These are phyloP conservation scores for Solioccasus polychromus DNA, from an alignment of 768 basidiomycete species.

Conservation along the genomic window DNA sequence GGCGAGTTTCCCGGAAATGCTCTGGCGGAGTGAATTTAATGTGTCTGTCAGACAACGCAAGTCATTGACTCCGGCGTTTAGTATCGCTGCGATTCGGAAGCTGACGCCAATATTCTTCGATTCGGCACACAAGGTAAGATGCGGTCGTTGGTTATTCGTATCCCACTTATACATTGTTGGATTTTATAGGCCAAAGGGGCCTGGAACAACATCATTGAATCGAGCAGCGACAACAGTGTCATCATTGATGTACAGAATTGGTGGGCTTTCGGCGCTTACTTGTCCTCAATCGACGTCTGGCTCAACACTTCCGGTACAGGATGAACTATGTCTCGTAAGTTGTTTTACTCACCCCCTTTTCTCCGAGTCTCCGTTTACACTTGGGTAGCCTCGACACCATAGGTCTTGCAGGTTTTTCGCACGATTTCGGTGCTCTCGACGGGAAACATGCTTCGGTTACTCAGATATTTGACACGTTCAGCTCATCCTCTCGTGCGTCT, in stretches of 20 bases:
- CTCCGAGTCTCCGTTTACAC: neutral
- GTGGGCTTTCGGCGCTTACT: slow-evolving; percentile 15
- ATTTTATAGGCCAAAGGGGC: slow-evolving; percentile 31
- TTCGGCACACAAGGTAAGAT: slow-evolving; percentile 26
- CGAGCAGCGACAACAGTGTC: slow-evolving; percentile 11
- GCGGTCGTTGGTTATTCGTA: neutral
- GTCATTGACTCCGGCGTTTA: slow-evolving; percentile 26
- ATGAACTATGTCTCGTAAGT: slow-evolving; percentile 36
- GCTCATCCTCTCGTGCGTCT: slow-evolving; percentile 15
- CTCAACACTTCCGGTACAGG: too few species aligned
- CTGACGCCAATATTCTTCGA: slow-evolving; percentile 24
- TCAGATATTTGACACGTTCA: slow-evolving; percentile 38
- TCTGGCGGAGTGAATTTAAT: neutral
- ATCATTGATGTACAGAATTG: slow-evolving; percentile 43
- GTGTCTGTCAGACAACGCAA: slow-evolving; percentile 21
- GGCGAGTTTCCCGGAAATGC: slow-evolving; percentile 22
- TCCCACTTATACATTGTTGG: neutral
- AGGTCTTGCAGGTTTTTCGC: slow-evolving; percentile 59
- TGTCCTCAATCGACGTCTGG: too few species aligned
- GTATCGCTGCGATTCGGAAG: slow-evolving; percentile 20
- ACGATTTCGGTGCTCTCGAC: slow-evolving; percentile 54
- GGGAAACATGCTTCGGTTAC: slow-evolving; percentile 44
- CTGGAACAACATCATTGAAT: slow-evolving; percentile 31
- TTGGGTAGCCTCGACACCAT: slow-evolving; percentile 48
- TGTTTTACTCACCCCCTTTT: neutral